phyloP scores from a whole-genome alignment of 176 grass and related monocot genomes.

The Cenchrus fungigraminus region DNA sequence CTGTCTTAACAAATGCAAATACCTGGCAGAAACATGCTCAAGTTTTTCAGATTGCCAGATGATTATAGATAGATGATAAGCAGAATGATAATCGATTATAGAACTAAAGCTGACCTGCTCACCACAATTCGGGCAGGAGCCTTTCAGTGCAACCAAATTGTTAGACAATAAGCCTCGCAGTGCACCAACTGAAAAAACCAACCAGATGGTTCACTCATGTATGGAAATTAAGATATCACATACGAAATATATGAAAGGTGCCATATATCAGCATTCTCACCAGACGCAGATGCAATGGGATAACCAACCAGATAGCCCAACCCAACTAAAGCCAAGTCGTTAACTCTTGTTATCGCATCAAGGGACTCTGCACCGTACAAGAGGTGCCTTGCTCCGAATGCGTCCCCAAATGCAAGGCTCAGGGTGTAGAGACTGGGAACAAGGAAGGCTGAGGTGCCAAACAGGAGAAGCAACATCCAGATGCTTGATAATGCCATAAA shows the following conservation, averaged over 20 bases:
- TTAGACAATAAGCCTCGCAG: slow-evolving; percentile 69
- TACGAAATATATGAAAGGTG: background rate
- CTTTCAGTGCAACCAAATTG: slow-evolving; percentile 91
- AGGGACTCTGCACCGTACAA: slow-evolving; percentile 49
- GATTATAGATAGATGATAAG: slow-evolving; percentile 13
- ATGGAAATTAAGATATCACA: background rate
- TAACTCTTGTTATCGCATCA: slow-evolving; percentile 53
- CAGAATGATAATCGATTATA: background rate
- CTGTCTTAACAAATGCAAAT: slow-evolving; percentile 88
- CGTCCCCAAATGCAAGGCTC: slow-evolving; percentile 50
- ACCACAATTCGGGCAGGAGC: slow-evolving; percentile 86
- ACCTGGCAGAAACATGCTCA: slow-evolving; percentile 56
- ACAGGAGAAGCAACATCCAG: slow-evolving; percentile 77
- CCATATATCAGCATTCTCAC: slow-evolving; percentile 40
- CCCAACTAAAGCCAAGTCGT: slow-evolving; percentile 64
- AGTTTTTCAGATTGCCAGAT: slow-evolving; percentile 9
- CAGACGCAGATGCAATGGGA: slow-evolving; percentile 76
- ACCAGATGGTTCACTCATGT: background rate
- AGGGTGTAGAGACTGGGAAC: slow-evolving; percentile 60
- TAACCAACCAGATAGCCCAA: slow-evolving; percentile 74
- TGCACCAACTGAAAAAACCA: slow-evolving; percentile 63
- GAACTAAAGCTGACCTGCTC: slow-evolving; percentile 74
- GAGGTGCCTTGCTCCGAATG: slow-evolving; percentile 54
- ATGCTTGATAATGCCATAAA: slow-evolving; percentile 75
- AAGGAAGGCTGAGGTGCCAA: slow-evolving; percentile 65